These are phyloP conservation scores for Malus hybrid DNA, from an alignment of 331 rosid genomes.

Conservation along the genomic window DNA sequence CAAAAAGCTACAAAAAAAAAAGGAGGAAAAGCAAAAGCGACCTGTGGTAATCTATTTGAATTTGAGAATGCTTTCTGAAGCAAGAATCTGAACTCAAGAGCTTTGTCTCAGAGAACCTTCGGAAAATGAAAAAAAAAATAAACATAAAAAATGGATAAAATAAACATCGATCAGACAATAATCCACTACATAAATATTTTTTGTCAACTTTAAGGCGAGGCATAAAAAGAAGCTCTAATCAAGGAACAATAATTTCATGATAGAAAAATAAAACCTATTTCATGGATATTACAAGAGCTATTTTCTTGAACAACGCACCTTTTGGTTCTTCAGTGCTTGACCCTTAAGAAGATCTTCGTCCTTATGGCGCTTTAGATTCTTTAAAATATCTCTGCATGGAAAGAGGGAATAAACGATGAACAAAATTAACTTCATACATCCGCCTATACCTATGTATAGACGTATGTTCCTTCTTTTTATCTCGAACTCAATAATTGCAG, in stretches of 20 bases:
- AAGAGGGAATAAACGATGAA: not conserved
- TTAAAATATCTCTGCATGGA: slow-evolving; percentile 48
- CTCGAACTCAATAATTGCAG: no score
- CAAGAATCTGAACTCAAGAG: slow-evolving; percentile 74
- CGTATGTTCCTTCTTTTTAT: no score
- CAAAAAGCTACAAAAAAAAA: not conserved
- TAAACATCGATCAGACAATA: no score
- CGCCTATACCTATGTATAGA: not conserved
- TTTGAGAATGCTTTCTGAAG: slow-evolving; percentile 75
- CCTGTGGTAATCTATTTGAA: slow-evolving; percentile 94
- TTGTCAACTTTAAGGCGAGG: no score
- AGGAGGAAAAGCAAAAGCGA: slow-evolving; percentile 14
- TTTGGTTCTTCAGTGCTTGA: slow-evolving; percentile 78
- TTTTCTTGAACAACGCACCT: slow-evolving; percentile 35
- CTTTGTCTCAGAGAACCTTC: slow-evolving; percentile 83
- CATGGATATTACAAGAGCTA: not conserved
- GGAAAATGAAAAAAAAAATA: no score
- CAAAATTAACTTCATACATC: not conserved
- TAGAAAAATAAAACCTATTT: not conserved
- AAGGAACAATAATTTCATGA: no score
- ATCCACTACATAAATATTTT: no score
- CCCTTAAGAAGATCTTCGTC: slow-evolving; percentile 87
- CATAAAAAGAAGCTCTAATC: no score
- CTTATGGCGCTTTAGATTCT: slow-evolving; percentile 72
- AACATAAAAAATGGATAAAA: no score